Base-by-base conservation (phyloP, 2,329 filamentous ascomycete genomes). In the Apiospora koreana region DNA sequence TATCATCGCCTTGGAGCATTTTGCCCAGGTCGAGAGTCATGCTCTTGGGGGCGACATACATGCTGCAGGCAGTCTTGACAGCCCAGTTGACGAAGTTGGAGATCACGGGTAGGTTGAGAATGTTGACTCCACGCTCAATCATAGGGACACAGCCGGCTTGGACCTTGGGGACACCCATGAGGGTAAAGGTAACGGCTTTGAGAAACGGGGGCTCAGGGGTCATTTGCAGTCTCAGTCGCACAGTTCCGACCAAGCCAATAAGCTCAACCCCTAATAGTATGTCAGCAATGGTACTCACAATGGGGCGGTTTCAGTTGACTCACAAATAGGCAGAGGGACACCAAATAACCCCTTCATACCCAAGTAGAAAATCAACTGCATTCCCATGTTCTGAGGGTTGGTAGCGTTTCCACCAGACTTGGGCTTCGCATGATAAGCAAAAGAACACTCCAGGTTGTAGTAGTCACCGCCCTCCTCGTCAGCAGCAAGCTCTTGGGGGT, bases 11-110 rank as follows among this genome's bases (percentile, higher is more conserved):
- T 78, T 94, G 92, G 3, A 98, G 88, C 84, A 98, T 93, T 79
- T 95, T 95, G 76, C 93, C 90, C 79, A 98, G 88, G 76, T 99
- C 95, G 65, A 98, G 87, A 0, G 94, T 94, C 92, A 98, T 92
- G 14, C 92, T 96, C 82, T 98, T 98, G 10, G 95, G 95, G 2
- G 95, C 95, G 35, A 98, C 94, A 73, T 98, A 98, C 88, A 97
- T 92, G 78, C 91, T 93, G 2, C 93, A 92, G 0, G 95, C 94
- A 0, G 96, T 91, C 46, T 91, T 91, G 75, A 98, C 97, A 6
- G 95, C 94, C 83, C 95, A 97, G 81, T 98, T 97, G 81, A 98
- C 95, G 78, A 99, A 98, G 76, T 97, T 97, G 18, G 94, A 97
- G 76, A 98, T 98, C 46, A 98, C 81, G 0, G 95, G 95, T 12